A percentile compares a stretch with the other conserved stretches of the same genome.
phyloP scores from a whole-genome alignment of 2,329 filamentous ascomycete genomes.

The Pseudophaeomoniella oleicola region DNA sequence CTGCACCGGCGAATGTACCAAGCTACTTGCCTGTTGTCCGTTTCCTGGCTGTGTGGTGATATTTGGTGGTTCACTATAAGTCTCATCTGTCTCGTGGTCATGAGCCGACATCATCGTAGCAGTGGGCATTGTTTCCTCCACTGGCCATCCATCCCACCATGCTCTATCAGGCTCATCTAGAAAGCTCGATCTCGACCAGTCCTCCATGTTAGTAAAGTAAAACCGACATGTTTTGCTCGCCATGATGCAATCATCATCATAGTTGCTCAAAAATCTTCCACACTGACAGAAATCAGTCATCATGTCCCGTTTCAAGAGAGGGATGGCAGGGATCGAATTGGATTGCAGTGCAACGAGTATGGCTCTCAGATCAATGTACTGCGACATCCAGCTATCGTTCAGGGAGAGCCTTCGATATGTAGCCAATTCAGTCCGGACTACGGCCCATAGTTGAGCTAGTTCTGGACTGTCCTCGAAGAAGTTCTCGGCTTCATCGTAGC shows the following conservation, averaged over 20 bases:
- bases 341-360: constrained; percentile 5
- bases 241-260: neutral
- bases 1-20: neutral
- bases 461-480: constrained; percentile 6
- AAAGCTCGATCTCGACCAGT: constrained; percentile 7
- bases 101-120: neutral
- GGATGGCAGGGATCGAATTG: constrained; percentile 2
- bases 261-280: constrained; percentile 4
- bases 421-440: constrained; percentile 21
- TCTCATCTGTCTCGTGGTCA: neutral
- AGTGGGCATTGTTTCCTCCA: neutral
- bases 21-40: neutral
- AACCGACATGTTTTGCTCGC: constrained; percentile 3
- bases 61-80: neutral
- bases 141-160: constrained; percentile 1
- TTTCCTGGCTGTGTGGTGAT: neutral
- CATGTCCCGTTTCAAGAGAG: constrained; percentile 7
- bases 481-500: constrained; percentile 2
- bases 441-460: constrained; percentile 18
- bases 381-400: constrained; percentile 12
- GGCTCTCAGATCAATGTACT: constrained; percentile 7
- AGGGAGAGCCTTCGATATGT: constrained; percentile 19
- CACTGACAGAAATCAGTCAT: constrained; percentile 9
- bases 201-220: constrained; percentile 8
- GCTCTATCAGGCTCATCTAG: constrained; percentile 2